phyloP scores from a whole-genome alignment of 768 basidiomycete genomes.

The Boletellus ananas region DNA sequence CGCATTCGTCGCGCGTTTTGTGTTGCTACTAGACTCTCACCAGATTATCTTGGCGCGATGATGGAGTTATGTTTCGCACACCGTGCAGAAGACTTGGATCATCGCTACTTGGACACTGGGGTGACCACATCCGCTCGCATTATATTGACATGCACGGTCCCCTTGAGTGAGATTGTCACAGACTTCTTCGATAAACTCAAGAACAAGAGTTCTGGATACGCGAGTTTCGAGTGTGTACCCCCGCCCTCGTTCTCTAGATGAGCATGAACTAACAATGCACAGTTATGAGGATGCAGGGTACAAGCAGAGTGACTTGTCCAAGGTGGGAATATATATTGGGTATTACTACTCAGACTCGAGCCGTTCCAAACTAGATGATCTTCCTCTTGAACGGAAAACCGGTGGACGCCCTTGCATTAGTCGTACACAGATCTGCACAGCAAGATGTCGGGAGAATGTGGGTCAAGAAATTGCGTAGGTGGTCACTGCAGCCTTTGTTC shows the following conservation, averaged over 20 bases:
- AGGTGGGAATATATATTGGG: conserved; percentile 45
- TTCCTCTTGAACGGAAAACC: conserved; percentile 87
- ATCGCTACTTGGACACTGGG: conserved; percentile 73
- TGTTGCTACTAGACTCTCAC: not conserved
- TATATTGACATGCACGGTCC: conserved; percentile 80
- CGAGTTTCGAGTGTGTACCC: conserved; percentile 78
- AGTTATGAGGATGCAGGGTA: conserved; percentile 97
- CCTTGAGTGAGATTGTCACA: conserved; percentile 89
- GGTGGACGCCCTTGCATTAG: conserved; percentile 89
- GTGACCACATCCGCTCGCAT: conserved; percentile 48
- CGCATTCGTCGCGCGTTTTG: not conserved
- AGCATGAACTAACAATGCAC: conserved; percentile 7
- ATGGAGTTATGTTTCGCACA: conserved; percentile 90
- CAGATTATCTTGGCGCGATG: conserved; percentile 93
- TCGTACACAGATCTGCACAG: conserved; percentile 81
- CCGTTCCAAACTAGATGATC: conserved; percentile 57
- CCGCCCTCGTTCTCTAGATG: not conserved
- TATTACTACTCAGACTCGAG: not conserved
- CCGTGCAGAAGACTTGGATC: conserved; percentile 79
- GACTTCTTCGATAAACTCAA: conserved; percentile 96
- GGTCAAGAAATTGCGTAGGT: conserved; percentile 89
- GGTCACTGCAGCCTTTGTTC: not conserved
- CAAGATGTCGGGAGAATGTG: conserved; percentile 73
- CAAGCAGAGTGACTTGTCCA: conserved; percentile 71
- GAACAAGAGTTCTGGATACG: conserved; percentile 86